Evolutionary conservation across 176 grass and related monocot species (phyloP).

Genomic region (Carex scoparia): DNA sequence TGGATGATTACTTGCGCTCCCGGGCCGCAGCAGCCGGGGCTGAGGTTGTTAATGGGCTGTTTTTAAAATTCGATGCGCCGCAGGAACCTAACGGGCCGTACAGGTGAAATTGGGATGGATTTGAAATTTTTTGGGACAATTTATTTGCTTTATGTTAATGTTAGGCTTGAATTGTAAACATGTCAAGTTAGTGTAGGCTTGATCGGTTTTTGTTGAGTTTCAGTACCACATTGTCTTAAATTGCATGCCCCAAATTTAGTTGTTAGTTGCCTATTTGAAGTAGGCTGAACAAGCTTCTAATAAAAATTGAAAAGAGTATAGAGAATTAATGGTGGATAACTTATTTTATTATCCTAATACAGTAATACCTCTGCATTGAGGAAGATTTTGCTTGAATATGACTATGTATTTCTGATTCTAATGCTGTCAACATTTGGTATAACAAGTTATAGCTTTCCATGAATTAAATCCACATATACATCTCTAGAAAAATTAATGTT

Average conservation of each 20-base stretch:
- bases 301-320: neutral
- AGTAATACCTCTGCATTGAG: neutral
- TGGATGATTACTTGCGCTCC: conserved; percentile 69
- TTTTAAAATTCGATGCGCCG: conserved; percentile 66
- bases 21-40: conserved; percentile 63
- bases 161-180: neutral
- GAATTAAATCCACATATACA: neutral
- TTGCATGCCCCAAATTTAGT: neutral
- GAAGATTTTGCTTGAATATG: too few species aligned
- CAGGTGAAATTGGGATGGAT: neutral
- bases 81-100: conserved; percentile 56
- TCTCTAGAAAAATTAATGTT: neutral
- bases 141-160: neutral
- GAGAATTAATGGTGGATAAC: neutral
- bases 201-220: too few species aligned
- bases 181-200: too few species aligned
- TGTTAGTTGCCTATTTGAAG: neutral
- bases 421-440: neutral
- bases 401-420: neutral
- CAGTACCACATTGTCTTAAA: too few species aligned
- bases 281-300: neutral
- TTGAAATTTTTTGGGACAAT: neutral
- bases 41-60: conserved; percentile 81
- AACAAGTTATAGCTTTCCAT: neutral
- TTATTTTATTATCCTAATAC: neutral